These are phyloP conservation scores for Musa beccarii DNA, from an alignment of 176 grass and related monocot genomes.

Conservation along the genomic window DNA sequence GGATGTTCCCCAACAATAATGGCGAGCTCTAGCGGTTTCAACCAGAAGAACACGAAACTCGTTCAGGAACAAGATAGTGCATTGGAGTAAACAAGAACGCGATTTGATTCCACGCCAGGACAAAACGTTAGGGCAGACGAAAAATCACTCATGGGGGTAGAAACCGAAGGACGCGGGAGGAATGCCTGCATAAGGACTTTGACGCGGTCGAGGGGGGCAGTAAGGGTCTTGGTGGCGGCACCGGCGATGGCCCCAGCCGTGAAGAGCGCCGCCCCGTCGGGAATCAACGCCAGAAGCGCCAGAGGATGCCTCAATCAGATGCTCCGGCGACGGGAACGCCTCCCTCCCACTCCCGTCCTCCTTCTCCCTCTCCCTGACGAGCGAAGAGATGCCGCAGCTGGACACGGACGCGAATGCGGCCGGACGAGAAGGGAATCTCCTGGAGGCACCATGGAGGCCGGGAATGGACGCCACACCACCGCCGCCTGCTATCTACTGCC, in stretches of 20 bases:
- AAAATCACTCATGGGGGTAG: not conserved
- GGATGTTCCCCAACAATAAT: not conserved
- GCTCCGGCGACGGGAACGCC: slow-evolving; percentile 31
- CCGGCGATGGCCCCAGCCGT: slow-evolving; percentile 58
- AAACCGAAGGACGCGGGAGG: not conserved
- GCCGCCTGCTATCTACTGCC: slow-evolving; percentile 9
- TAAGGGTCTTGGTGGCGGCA: slow-evolving; percentile 62
- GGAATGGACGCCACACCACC: slow-evolving; percentile 25
- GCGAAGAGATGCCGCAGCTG: not conserved
- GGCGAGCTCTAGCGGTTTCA: not conserved
- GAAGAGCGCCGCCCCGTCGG: slow-evolving; percentile 76
- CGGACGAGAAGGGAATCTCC: not conserved
- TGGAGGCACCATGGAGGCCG: not conserved
- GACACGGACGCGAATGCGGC: slow-evolving; percentile 22
- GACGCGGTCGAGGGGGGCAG: slow-evolving; percentile 80
- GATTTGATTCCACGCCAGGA: too few relatives aligned
- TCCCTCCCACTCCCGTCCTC: not conserved
- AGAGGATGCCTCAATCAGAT: slow-evolving; percentile 58
- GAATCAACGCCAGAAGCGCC: slow-evolving; percentile 61
- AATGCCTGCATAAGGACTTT: slow-evolving; percentile 90
- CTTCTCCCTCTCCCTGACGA: not conserved
- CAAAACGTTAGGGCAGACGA: not conserved
- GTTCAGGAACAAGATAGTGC: not conserved
- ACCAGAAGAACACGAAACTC: not conserved
- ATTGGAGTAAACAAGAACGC: too few relatives aligned